A percentile compares a stretch with the other conserved stretches of the same genome.
Conservation (phyloP, 2,329 filamentous ascomycete genomes). For the Atkinsonella hypoxylon region DNA sequence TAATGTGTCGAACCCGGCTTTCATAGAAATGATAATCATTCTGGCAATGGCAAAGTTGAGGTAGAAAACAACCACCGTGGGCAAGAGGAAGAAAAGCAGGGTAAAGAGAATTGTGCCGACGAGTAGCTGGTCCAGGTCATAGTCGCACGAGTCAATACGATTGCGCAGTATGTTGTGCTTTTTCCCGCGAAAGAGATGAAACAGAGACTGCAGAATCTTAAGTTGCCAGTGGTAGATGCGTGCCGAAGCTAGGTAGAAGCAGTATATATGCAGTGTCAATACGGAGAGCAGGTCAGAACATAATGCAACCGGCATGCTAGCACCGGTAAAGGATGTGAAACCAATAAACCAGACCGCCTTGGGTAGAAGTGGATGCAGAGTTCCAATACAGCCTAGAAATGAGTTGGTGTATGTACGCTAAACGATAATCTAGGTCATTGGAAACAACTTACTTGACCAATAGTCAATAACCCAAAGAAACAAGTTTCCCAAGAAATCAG, state of each 20-base stretch:
- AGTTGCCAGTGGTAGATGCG: constrained; percentile 98
- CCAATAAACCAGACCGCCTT: constrained; percentile 85
- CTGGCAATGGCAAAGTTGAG: constrained; percentile 88
- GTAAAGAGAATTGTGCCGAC: constrained; percentile 96
- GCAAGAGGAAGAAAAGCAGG: constrained; percentile 83
- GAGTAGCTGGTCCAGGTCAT: constrained; percentile 91
- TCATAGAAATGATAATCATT: constrained; percentile 89
- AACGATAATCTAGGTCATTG: constrained; percentile 7
- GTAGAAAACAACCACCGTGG: constrained; percentile 94
- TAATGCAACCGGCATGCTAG: constrained; percentile 91
- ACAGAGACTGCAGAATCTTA: constrained; percentile 91
- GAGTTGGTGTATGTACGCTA: constrained; percentile 8
- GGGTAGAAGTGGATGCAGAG: constrained; percentile 69
- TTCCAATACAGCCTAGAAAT: constrained; percentile 57
- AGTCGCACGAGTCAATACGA: constrained; percentile 97
- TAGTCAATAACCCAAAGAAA: constrained; percentile 99
- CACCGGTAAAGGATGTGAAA: constrained; percentile 87
- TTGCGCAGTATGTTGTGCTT: constrained; percentile 95
- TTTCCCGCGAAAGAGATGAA: constrained; percentile 95
- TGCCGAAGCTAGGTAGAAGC: constrained; percentile 92
- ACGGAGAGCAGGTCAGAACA: constrained; percentile 89
- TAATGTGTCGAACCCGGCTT: constrained; percentile 81
- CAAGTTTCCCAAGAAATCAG: constrained; percentile 84
- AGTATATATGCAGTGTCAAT: constrained; percentile 92
- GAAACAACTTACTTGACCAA: constrained; percentile 60